Conservation (phyloP, 2,329 filamentous ascomycete genomes). For the Fusarium pininemorale region DNA sequence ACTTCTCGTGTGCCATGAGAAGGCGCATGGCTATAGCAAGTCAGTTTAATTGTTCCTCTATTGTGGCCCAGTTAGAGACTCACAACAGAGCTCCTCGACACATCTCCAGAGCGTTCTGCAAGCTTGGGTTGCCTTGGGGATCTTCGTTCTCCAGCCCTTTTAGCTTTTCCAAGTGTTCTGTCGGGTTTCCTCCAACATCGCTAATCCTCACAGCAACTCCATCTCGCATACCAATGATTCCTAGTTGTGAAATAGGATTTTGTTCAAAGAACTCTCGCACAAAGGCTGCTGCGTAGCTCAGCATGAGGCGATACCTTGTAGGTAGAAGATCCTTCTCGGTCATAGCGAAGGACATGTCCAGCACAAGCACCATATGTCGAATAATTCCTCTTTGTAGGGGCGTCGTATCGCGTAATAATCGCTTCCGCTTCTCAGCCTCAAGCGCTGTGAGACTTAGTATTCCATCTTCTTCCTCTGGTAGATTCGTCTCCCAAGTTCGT, state of each 20-base stretch:
- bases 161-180: constrained; percentile 83
- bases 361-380: constrained; percentile 88
- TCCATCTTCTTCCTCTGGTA: constrained; percentile 77
- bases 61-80: neutral
- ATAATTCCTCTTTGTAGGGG: constrained; percentile 97
- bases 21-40: constrained; percentile 75
- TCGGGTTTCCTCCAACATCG: constrained; percentile 90
- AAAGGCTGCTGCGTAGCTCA: constrained; percentile 87
- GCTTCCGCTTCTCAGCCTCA: constrained; percentile 82
- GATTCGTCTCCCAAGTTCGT: constrained; percentile 76
- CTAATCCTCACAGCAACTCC: constrained; percentile 86
- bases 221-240: constrained; percentile 91
- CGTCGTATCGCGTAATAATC: constrained; percentile 90
- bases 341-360: constrained; percentile 96
- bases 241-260: constrained; percentile 96
- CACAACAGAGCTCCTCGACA: constrained; percentile 89
- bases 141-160: constrained; percentile 72
- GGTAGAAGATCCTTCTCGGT: constrained; percentile 92
- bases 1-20: constrained; percentile 94
- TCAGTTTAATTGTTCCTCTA: neutral
- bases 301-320: constrained; percentile 81
- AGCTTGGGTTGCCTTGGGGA: constrained; percentile 77
- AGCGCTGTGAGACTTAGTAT: constrained; percentile 80
- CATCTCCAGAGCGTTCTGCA: constrained; percentile 98
- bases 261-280: constrained; percentile 97